Percentiles rank a stretch among this genome's conserved stretches.
These are phyloP conservation scores for Emericellopsis cladophorae DNA, from an alignment of 2,329 filamentous ascomycete species.

Conservation along the genomic window DNA sequence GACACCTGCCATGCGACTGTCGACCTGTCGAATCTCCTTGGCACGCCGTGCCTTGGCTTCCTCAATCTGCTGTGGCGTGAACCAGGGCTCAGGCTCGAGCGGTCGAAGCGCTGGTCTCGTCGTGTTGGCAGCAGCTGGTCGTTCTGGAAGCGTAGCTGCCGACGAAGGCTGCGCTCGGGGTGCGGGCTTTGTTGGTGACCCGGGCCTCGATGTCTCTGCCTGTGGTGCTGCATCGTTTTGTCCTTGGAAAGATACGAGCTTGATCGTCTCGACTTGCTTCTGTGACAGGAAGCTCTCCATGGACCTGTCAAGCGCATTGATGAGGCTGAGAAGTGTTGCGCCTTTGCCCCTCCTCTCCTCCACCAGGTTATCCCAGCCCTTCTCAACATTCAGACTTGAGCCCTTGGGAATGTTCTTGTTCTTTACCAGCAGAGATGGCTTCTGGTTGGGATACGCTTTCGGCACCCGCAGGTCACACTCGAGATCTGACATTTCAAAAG, in stretches of 20 bases:
- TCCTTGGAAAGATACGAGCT: conserved; percentile 41
- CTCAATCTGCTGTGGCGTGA: conserved; percentile 45
- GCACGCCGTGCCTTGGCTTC: conserved; percentile 51
- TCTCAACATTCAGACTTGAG: conserved; percentile 66
- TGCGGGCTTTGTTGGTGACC: conserved; percentile 5
- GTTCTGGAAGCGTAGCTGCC: conserved; percentile 1
- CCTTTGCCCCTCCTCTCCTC: conserved; percentile 35
- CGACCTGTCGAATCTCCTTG: conserved; percentile 57
- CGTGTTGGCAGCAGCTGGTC: not conserved
- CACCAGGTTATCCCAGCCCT: conserved; percentile 56
- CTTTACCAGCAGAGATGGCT: conserved; percentile 47
- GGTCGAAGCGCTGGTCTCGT: conserved; percentile 19
- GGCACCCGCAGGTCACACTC: conserved; percentile 59
- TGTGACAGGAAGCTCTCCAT: conserved; percentile 58
- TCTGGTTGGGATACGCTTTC: conserved; percentile 42
- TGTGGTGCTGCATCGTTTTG: conserved; percentile 26
- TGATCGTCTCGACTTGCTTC: conserved; percentile 60
- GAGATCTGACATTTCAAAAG: conserved; percentile 59
- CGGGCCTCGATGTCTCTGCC: conserved; percentile 1
- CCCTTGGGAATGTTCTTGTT: conserved; percentile 60
- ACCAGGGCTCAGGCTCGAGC: conserved; percentile 24
- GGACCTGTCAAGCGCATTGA: conserved; percentile 60
- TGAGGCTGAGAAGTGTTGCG: conserved; percentile 49
- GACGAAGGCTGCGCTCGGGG: not conserved
- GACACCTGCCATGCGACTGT: conserved; percentile 59